Evolutionary conservation across 345 rosid species (phyloP), one percentile per base, ranked within the genome.

Genomic region (Sisymbrium irio): DNA sequence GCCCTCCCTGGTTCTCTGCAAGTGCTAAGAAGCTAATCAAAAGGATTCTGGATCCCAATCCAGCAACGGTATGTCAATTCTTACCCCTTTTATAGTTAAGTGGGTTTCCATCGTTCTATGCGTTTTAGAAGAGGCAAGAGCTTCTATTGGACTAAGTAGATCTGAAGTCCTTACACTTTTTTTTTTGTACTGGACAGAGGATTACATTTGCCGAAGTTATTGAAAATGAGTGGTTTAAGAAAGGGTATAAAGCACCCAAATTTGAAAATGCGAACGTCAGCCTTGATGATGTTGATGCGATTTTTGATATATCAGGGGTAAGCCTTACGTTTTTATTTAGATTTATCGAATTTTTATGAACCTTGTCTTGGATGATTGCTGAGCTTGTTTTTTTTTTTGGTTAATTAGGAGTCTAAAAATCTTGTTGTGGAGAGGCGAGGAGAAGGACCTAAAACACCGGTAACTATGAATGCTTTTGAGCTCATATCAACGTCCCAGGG

Each of bases 401-500:
- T 27, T 61, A 32, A 62, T 27, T 79, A 96, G 98, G 90, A 83
- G 76, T 67, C 87, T 71, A 78, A 9, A 46, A 84, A 86, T 81
- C 89, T 92, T 74, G 97, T 96, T 46, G 97, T 92, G 82, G 99
- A 96, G 84, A 84, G 89, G 77, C 87, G 90, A 63, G 91, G 79
- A 78, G 89, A 82, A 78, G 88, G 90, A 56, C 82, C 80, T 28
- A 80, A 66, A 35, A 86, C 85, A 45, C 99, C 99, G 72, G 80
- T 85, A 55, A 83, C 96, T 25, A 86, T 96, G 99, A 96, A 96
- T 80, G 98, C 99, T 8, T 96, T 96, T 80, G 98, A 96, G 84
- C 96, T 96, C 68, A 96, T 96, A 73, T 87, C 98, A 36, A 89
- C 91, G 14, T 96, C 98, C 22, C 99, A 87, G 79, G 96, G 99